These are phyloP conservation scores for Colletotrichum lini DNA, from an alignment of 2,329 filamentous ascomycete species.

Conservation along the genomic window DNA sequence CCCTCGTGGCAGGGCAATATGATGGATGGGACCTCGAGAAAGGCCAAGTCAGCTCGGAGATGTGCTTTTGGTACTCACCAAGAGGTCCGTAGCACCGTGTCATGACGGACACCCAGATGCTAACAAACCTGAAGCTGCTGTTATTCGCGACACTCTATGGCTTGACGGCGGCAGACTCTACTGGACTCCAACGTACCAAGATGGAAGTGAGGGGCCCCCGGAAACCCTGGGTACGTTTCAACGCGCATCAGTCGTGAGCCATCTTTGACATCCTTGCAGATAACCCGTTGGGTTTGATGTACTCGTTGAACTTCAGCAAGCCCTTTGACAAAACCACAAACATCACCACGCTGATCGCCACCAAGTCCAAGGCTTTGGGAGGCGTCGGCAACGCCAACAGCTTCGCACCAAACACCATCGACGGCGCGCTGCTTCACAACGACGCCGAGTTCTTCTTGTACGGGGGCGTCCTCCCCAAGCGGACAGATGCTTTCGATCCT, in stretches of 20 bases:
- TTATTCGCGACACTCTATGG: conserved; percentile 74
- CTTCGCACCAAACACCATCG: conserved; percentile 68
- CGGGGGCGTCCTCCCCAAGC: conserved; percentile 65
- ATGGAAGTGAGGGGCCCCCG: conserved; percentile 56
- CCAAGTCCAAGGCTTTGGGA: conserved; percentile 62
- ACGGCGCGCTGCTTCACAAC: conserved; percentile 77
- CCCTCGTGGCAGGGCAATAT: conserved; percentile 57
- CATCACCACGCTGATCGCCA: conserved; percentile 64
- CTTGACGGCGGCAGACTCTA: conserved; percentile 73
- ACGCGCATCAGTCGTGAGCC: conserved; percentile 8
- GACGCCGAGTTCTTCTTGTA: conserved; percentile 75
- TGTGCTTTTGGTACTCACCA: conserved; percentile 70
- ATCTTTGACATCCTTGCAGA: conserved; percentile 53
- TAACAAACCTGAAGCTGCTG: conserved; percentile 58
- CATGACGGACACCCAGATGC: too few species aligned
- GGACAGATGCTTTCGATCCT: conserved; percentile 52
- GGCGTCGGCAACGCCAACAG: conserved; percentile 66
- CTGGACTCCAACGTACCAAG: conserved; percentile 64
- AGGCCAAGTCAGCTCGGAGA: conserved; percentile 68
- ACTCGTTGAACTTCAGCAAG: conserved; percentile 70
- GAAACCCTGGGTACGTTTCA: conserved; percentile 58
- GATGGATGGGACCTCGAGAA: conserved; percentile 61
- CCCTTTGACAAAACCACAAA: conserved; percentile 70
- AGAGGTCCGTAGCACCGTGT: conserved; percentile 53
- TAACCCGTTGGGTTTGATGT: conserved; percentile 67